Evolutionary conservation across 1,139 yeast species (phyloP), one percentile per base, ranked within the genome.

Genomic region (Diutina sp.): DNA sequence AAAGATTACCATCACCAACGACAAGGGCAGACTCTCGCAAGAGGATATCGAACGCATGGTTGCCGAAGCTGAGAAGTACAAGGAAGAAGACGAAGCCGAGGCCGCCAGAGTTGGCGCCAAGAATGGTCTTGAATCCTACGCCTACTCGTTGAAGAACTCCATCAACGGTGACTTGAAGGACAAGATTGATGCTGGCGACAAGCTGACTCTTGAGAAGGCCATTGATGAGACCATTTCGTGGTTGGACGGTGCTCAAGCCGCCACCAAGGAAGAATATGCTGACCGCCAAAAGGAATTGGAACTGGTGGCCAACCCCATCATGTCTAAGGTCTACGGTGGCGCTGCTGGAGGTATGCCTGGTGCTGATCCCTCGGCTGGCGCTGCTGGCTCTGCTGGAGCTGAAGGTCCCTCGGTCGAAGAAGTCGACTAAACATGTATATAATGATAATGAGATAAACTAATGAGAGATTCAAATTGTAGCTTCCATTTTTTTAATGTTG

Each of bases 1-100:
- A 74, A 85, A 95, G 61, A 89, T 93, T 69, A 89, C 96, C 61
- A 93, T 93, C 73, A 89, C 93, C 68, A 93, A 93, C 72, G 98
- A 93, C 74, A 90, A 91, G 82, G 97, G 97, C 68, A 88, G 98
- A 80, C 83, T 93, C 69, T 80, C 96, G 60, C 87, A 87, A 76
- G 96, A 89, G 61, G 96, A 89, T 60, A 89, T 89, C 66, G 96
- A 89, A 68, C 86, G 90, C 76, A 90, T 89, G 96, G 95, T 89
- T 65, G 90, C 85, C 72, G 96, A 90, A 71, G 96, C 96, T 63
- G 96, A 88, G 76, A 84, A 87, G 75, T 90, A 78, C 68, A 95
- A 96, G 64, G 86, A 85, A 68, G 91, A 89, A 76, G 97, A 89
- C 75, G 84, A 38, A 25, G 47, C 47, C 29, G 47, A 51, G 25